Evolutionary conservation across 129 eudicot species (phyloP).

Genomic region (Smallanthus sonchifolius): DNA sequence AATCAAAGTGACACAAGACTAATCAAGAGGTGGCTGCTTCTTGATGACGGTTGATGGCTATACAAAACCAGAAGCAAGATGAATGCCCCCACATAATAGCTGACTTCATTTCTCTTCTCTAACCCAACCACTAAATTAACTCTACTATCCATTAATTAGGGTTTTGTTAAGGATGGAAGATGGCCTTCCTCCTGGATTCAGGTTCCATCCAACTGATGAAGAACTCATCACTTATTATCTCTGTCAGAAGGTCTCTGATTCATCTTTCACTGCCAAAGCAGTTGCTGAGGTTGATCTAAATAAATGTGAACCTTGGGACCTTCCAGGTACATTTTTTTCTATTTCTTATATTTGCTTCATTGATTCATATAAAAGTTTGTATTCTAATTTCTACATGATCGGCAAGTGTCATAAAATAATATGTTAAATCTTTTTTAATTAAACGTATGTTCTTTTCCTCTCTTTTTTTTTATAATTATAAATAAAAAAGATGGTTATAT

Average conservation of each 20-base stretch:
- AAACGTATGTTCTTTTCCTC: neutral
- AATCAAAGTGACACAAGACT: conserved; percentile 37
- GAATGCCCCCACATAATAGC: neutral
- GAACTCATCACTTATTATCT: conserved; percentile 88
- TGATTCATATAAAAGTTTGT: neutral
- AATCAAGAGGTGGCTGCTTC: conserved; percentile 47
- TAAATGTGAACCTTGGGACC: conserved; percentile 95
- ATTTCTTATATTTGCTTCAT: neutral
- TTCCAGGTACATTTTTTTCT: conserved; percentile 52
- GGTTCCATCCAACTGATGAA: conserved; percentile 95
- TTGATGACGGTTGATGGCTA: conserved; percentile 42
- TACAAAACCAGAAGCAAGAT: conserved; percentile 28
- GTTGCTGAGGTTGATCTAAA: conserved; percentile 90
- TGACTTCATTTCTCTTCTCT: conserved; percentile 12
- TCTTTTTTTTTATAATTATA: neutral
- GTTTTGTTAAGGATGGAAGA: conserved; percentile 47
- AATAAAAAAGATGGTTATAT: neutral
- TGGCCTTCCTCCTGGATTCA: conserved; percentile 89
- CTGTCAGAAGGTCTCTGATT: conserved; percentile 61
- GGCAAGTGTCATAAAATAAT: neutral
- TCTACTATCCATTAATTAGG: neutral
- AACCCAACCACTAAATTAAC: conserved; percentile 2
- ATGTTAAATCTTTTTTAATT: neutral
- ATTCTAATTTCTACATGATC: neutral
- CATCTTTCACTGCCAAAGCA: conserved; percentile 62